phyloP scores from a whole-genome alignment of 2,329 filamentous ascomycete species.

The Leptoxyphium fumago region DNA sequence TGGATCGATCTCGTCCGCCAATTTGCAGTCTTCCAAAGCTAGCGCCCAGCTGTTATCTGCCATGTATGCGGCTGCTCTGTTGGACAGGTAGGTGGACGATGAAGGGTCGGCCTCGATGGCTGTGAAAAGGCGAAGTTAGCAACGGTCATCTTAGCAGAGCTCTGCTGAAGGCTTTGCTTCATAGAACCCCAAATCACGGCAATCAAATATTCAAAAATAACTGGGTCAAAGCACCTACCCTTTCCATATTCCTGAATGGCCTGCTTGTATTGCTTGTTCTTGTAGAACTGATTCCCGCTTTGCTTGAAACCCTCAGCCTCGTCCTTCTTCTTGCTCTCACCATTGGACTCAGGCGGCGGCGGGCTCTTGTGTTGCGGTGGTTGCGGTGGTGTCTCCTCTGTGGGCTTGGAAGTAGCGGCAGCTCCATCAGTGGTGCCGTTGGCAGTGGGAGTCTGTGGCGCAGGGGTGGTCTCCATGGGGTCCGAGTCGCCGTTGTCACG shows the following conservation, averaged over 20 bases:
- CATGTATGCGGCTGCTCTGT: conserved; percentile 90
- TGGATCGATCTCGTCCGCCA: conserved; percentile 69
- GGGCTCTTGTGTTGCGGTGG: conserved; percentile 55
- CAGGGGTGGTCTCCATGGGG: conserved; percentile 19
- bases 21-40: conserved; percentile 75
- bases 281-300: conserved; percentile 92
- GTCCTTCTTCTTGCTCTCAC: not conserved
- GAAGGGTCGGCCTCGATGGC: conserved; percentile 77
- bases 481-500: conserved; percentile 8
- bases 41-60: conserved; percentile 63
- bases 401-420: conserved; percentile 26
- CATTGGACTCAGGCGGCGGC: conserved; percentile 13
- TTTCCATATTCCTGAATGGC: conserved; percentile 91
- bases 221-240: conserved; percentile 41
- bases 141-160: no score
- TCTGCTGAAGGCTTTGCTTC: not conserved
- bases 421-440: conserved; percentile 22
- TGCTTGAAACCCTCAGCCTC: conserved; percentile 88
- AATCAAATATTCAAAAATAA: conserved; percentile 1
- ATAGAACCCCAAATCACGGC: not conserved
- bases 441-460: conserved; percentile 8
- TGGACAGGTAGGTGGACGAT: conserved; percentile 82
- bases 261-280: conserved; percentile 74
- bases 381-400: conserved; percentile 39
- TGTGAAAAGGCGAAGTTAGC: conserved; percentile 23